Evolutionary conservation across 768 basidiomycete species (phyloP), one percentile per base, ranked within the genome.

Genomic region (Rhodotorula paludigena): DNA sequence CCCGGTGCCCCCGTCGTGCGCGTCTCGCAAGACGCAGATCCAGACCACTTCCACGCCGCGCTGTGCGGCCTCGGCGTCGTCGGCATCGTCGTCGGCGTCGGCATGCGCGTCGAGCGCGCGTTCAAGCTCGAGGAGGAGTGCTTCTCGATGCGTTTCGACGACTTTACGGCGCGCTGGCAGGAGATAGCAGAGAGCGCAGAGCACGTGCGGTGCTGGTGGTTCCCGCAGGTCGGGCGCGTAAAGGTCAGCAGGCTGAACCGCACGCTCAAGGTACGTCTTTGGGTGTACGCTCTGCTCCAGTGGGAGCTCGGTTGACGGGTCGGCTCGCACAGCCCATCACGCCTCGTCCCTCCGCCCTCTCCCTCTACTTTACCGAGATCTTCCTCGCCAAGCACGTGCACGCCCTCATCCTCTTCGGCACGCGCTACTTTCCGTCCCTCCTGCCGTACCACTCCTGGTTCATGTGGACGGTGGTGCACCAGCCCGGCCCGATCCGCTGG

Each of bases 161-260:
- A 69, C 28, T 74, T 74, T 44, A 48, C 64, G 44, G 33, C 39
- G n/a, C 32, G 60, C 21, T 68, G 74, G 61, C 9, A 44, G 44
- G 71, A 74, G 60, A 68, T 81, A 68, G 79, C 78, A 32, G 66
- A 72, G 49, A 79, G 85, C n/a, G 86, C 89, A 4, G 85, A 99
- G 78, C 91, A 96, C 77, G 89, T 90, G n/a, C 83, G 92, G 25
- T 82, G 92, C 25, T 96, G 90, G 90, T 99, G 93, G 93, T 94
- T 87, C 79, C 92, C 93, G 5, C 86, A 88, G 56, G 83, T 85
- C 21, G 86, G 87, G 64, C 79, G 79, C 41, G 82, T 94, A 56
- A 84, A 89, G 44, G 83, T 89, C 57, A 88, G 86, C 75, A 81
- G 85, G 69, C 83, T 87, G 39, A 83, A 90, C 79, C 84, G 92